Conservation (phyloP, 306 rosid species). For the Castanospermum australe region DNA sequence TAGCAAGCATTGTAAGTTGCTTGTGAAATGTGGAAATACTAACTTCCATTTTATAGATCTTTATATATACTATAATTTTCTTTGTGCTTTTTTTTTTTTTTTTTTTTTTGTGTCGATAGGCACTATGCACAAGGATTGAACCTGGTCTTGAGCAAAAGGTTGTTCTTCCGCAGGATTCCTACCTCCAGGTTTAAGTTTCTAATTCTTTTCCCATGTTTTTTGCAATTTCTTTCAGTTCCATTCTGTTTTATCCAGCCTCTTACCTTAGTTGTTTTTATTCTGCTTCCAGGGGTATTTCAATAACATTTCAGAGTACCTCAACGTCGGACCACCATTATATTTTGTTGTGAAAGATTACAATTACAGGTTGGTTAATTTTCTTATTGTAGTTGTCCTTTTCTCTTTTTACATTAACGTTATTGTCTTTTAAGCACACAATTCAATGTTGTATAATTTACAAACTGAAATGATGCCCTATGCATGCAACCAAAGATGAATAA, state of each 20-base stretch:
- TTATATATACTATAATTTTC: conserved; percentile 17
- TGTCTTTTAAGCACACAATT: conserved; percentile 8
- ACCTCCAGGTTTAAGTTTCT: conserved; percentile 78
- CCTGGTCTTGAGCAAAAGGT: conserved; percentile 93
- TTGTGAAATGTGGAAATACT: conserved; percentile 15
- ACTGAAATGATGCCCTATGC: not conserved
- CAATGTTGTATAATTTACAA: conserved; percentile 6
- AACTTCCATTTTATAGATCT: not conserved
- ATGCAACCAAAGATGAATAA: not conserved
- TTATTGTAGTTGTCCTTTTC: not conserved
- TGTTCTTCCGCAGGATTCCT: conserved; percentile 98
- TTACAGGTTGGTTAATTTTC: conserved; percentile 69
- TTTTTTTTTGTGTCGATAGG: no score
- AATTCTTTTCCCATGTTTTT: conserved; percentile 1
- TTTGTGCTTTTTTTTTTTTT: conserved; percentile 5
- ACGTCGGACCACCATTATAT: conserved; percentile 93
- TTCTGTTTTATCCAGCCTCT: conserved; percentile 17
- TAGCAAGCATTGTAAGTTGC: conserved; percentile 91
- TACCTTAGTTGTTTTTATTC: not conserved
- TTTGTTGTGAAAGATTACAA: conserved; percentile 91
- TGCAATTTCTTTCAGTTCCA: conserved; percentile 16
- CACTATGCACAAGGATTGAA: conserved; percentile 83
- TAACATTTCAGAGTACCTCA: conserved; percentile 77
- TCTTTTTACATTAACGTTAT: conserved; percentile 2
- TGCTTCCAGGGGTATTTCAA: conserved; percentile 75